Percentiles rank a stretch among this genome's conserved stretches.
These are phyloP conservation scores for Thelonectria discophora DNA, from an alignment of 2,329 filamentous ascomycete species.

Conservation along the genomic window DNA sequence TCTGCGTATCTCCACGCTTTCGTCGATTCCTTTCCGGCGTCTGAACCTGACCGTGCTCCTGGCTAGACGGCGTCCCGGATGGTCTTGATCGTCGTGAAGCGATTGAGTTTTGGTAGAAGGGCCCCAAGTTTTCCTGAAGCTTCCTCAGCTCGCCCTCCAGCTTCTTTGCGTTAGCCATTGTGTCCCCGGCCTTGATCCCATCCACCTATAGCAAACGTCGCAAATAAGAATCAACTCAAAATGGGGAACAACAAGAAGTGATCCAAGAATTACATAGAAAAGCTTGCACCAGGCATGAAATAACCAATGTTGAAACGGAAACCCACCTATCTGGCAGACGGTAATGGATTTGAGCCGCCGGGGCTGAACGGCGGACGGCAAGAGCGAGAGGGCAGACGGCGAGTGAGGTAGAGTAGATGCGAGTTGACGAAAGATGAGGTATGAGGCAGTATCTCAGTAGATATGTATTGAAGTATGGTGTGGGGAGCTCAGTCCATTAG, in stretches of 20 bases:
- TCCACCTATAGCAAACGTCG: slow-evolving; percentile 43
- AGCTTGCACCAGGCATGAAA: slow-evolving; percentile 1
- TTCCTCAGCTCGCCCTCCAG: slow-evolving; percentile 47
- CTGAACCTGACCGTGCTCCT: slow-evolving; percentile 36
- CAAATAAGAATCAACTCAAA: slow-evolving; percentile 44
- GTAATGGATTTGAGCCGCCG: slow-evolving; percentile 27
- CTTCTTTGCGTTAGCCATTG: slow-evolving; percentile 49
- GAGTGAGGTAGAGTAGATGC: slow-evolving; percentile 14
- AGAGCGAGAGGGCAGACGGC: slow-evolving; percentile 30
- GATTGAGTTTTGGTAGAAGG: slow-evolving; percentile 44
- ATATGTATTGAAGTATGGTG: background rate
- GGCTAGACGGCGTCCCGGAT: slow-evolving; percentile 37
- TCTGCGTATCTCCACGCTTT: slow-evolving; percentile 40
- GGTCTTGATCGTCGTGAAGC: slow-evolving; percentile 37
- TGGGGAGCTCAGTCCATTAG: slow-evolving; percentile 29
- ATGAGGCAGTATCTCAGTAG: background rate
- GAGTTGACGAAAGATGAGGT: slow-evolving; percentile 1
- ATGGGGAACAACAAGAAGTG: slow-evolving; percentile 25
- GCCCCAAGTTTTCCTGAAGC: slow-evolving; percentile 48
- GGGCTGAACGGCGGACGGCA: slow-evolving; percentile 30
- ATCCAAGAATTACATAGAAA: slow-evolving; percentile 10
- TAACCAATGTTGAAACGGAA: background rate
- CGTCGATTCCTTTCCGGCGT: slow-evolving; percentile 40
- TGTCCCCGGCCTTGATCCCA: slow-evolving; percentile 42
- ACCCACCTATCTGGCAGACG: slow-evolving; percentile 26